Percentiles rank a stretch among this genome's conserved stretches.
Conservation (phyloP, 768 basidiomycete species). For the Filobasidium wieringae region DNA sequence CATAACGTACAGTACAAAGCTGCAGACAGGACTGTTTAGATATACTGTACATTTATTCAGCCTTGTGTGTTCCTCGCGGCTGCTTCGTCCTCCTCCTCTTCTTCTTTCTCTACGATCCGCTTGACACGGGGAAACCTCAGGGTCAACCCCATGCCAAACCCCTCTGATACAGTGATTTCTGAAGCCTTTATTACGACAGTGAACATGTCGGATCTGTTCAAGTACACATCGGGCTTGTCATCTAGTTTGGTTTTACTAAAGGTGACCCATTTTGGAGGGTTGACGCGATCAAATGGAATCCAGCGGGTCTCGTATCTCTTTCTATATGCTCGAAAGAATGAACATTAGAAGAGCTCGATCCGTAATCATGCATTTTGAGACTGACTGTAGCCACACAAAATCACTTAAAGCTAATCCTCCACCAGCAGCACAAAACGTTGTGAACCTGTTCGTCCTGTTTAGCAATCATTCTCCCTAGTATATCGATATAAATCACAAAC, state of each 20-base stretch:
- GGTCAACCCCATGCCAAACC: slow-evolving; percentile 74
- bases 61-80: slow-evolving; percentile 41
- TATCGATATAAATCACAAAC: slow-evolving; percentile 7
- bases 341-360: not conserved
- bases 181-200: slow-evolving; percentile 76
- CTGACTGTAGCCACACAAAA: slow-evolving; percentile 61
- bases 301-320: slow-evolving; percentile 51
- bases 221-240: slow-evolving; percentile 61
- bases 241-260: slow-evolving; percentile 28
- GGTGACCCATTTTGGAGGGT: slow-evolving; percentile 54
- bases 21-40: no score
- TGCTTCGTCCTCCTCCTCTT: slow-evolving; percentile 53
- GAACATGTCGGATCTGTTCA: slow-evolving; percentile 52
- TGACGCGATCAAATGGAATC: slow-evolving; percentile 64
- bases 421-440: slow-evolving; percentile 78
- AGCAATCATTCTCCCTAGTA: not conserved
- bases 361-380: not conserved
- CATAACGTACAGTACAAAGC: no score
- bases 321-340: slow-evolving; percentile 39
- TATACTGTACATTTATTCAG: no score
- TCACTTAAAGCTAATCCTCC: slow-evolving; percentile 76
- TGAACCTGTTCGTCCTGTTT: slow-evolving; percentile 49
- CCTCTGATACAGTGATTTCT: slow-evolving; percentile 60
- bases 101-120: slow-evolving; percentile 43
- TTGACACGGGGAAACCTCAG: slow-evolving; percentile 89